phyloP scores from a whole-genome alignment of 805 yeast species.

The Pichia occidentalis region DNA sequence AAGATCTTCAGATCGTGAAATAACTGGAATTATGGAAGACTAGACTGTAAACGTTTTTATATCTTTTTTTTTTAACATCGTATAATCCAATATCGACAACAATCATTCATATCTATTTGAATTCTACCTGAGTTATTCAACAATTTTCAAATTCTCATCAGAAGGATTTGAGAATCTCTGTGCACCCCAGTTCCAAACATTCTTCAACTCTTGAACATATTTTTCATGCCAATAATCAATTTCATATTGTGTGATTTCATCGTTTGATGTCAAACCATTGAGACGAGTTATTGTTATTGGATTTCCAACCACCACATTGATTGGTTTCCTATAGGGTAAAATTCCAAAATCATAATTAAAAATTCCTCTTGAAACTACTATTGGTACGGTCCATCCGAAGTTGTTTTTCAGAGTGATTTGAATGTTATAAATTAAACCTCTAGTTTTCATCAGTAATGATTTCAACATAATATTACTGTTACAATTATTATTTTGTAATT shows the following conservation, averaged over 20 bases:
- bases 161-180: conserved; percentile 44
- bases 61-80: too few species aligned
- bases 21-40: conserved; percentile 17
- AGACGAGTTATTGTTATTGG: conserved; percentile 40
- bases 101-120: neutral
- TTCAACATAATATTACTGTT: neutral
- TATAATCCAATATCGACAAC: too few species aligned
- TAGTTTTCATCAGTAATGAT: neutral
- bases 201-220: conserved; percentile 57
- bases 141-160: conserved; percentile 41
- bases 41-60: too few species aligned
- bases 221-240: conserved; percentile 68
- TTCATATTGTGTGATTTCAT: conserved; percentile 33
- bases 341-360: conserved; percentile 91
- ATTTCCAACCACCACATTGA: conserved; percentile 66
- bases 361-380: conserved; percentile 86
- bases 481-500: neutral
- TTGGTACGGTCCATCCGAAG: conserved; percentile 82
- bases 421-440: conserved; percentile 30
- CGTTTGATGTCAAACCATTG: conserved; percentile 21
- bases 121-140: conserved; percentile 28
- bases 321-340: conserved; percentile 76
- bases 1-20: conserved; percentile 41
- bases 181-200: conserved; percentile 55
- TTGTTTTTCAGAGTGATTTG: conserved; percentile 68